These are phyloP conservation scores for Pythium myriotylum DNA, from an alignment of 352 stramenopile genomes.

Conservation along the genomic window DNA sequence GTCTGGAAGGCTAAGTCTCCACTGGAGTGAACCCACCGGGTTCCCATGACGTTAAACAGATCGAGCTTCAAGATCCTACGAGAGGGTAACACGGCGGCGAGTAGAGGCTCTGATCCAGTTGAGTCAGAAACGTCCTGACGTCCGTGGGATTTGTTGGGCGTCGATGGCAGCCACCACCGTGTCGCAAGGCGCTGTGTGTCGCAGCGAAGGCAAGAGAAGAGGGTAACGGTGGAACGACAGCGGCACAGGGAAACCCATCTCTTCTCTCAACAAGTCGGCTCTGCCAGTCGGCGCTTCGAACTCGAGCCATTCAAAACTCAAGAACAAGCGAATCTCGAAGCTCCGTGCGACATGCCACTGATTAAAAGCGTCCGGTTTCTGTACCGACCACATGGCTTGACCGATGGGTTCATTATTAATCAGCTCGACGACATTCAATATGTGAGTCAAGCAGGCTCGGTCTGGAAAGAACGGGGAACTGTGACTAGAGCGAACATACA, in stretches of 20 bases:
- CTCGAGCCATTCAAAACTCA: not conserved
- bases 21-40: too few species aligned
- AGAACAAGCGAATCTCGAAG: not conserved
- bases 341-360: not conserved
- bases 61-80: too few species aligned
- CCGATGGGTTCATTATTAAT: slow-evolving; percentile 10
- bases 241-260: not conserved
- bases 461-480: too few species aligned
- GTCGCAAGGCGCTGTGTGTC: not conserved
- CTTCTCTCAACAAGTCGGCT: not conserved
- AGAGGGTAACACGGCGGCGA: too few species aligned
- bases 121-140: too few species aligned
- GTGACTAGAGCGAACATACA: too few species aligned
- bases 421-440: not conserved
- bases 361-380: not conserved
- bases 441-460: too few species aligned
- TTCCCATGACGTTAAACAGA: too few species aligned
- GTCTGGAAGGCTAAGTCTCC: too few species aligned
- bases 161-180: too few species aligned
- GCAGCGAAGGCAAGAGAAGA: not conserved
- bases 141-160: too few species aligned
- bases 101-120: too few species aligned
- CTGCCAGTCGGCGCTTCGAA: not conserved
- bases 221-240: not conserved
- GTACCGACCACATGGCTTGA: not conserved